Evolutionary conservation across 345 rosid genomes (phyloP), one percentile per base, ranked within the genome.

Genomic region (Psidium friedrichsthalianum): DNA sequence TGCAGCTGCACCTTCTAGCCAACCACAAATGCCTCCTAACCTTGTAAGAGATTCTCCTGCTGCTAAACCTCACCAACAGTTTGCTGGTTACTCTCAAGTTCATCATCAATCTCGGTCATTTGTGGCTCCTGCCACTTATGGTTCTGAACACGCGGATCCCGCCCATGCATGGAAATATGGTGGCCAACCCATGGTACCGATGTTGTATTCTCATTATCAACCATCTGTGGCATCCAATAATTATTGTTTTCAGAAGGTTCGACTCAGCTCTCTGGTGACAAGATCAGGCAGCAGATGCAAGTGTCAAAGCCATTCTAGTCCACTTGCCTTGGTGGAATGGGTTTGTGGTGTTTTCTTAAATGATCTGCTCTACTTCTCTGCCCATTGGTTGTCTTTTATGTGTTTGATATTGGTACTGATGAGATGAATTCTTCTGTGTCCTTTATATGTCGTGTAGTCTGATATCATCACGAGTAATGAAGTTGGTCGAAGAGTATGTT

Each of bases 51-150:
- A 89, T 91, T 88, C 93, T 57, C 90, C 94, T 42, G 84, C 88
- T 36, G 84, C 88, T 69, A 94, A 94, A 91, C 90, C 98, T 74
- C 99, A 97, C 85, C 98, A 94, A 81, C 99, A 93, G 22, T 96
- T 89, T 87, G 91, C 93, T 78, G 98, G 95, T 25, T 97, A 92
- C 90, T 86, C 98, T 22, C 97, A 93, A 87, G 89, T 97, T 87
- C 99, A 95, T 56, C 94, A 95, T 84, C 98, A 94, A 16, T 93
- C 98, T 59, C 98, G 93, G 90, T 93, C 98, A 53, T 92, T 90
- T 82, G 90, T 89, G 0, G 91, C 91, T 59, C 87, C 89, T 82
- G 88, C 94, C 18, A 90, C 88, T 89, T 95, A 94, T 61, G 92
- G 90, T 51, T 95, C 92, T 86, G 99, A 95, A 84, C 92, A 86